Conservation (phyloP, 2,329 filamentous ascomycete genomes). For the Trichoderma citrinoviride region DNA sequence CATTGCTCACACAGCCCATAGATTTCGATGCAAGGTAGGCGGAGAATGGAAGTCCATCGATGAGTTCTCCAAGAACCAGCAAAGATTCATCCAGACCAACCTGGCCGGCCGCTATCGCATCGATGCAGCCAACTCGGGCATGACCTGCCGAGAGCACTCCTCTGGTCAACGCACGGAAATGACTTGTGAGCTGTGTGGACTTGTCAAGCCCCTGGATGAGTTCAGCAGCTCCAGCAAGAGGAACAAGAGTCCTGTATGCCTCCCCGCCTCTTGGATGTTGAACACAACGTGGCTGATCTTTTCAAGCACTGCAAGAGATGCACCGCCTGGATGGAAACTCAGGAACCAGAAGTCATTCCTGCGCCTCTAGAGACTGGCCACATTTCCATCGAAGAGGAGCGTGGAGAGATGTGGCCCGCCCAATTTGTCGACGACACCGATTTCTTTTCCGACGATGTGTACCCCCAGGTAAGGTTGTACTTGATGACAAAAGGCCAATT, state of each 20-base stretch:
- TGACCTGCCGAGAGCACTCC: slow-evolving; percentile 39
- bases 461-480: slow-evolving; percentile 24
- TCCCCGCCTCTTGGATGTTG: not conserved
- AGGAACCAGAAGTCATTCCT: slow-evolving; percentile 36
- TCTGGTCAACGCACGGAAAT: slow-evolving; percentile 29
- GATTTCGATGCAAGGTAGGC: slow-evolving; percentile 38
- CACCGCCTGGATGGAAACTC: slow-evolving; percentile 37
- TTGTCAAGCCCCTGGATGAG: slow-evolving; percentile 29
- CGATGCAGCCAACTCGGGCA: slow-evolving; percentile 35
- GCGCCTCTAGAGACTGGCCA: slow-evolving; percentile 35
- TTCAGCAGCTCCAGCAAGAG: slow-evolving; percentile 35
- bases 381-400: slow-evolving; percentile 33
- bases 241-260: slow-evolving; percentile 33
- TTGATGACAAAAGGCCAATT: not conserved
- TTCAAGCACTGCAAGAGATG: slow-evolving; percentile 37
- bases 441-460: slow-evolving; percentile 30
- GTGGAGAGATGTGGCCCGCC: slow-evolving; percentile 20
- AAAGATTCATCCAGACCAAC: slow-evolving; percentile 28
- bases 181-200: slow-evolving; percentile 34
- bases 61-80: slow-evolving; percentile 37
- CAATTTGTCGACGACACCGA: slow-evolving; percentile 24
- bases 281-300: slow-evolving; percentile 12
- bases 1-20: slow-evolving; percentile 16
- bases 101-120: slow-evolving; percentile 21
- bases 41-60: slow-evolving; percentile 37